Evolutionary conservation across 768 basidiomycete species (phyloP), one percentile per base, ranked within the genome.

Genomic region (Mycena metata): DNA sequence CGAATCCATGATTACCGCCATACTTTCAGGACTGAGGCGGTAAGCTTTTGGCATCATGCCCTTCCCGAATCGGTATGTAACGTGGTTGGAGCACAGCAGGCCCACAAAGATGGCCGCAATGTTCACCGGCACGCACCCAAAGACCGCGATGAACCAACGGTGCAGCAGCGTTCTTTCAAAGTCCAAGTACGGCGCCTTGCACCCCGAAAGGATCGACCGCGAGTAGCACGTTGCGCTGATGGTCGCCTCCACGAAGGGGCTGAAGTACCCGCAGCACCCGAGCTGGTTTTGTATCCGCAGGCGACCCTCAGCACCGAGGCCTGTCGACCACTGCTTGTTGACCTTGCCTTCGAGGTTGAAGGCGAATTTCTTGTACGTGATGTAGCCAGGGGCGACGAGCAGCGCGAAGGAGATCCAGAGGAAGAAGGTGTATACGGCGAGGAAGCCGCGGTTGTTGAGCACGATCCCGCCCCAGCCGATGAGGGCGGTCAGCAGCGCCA

Each of bases 401-500:
- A 90, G 73, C 1, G 80, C 86, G 70, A 91, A 86, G 64, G 84
- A 83, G 72, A 87, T 76, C 90, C 90, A 91, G 57, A 88, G 84
- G 49, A 88, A 71, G 74, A 90, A 89, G 68, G 89, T 80, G 77
- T 90, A 91, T 42, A 87, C 76, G 26, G 89, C 88, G 55, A 90
- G 84, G 82, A 91, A 90, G 86, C 80, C 60, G 81, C 94, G 92
- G 78, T 94, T 94, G 85, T 96, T 95, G 74, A 94, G 88, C 36
- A 96, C 83, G 76, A 95, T 89, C 35, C 94, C 94, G 26, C 93
- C 86, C 88, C 90, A 94, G 61, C 94, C 94, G 69, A 94, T 81
- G 67, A 93, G 72, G 42, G 91, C 86, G 39, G 93, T 91, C 69
- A 93, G 76, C 43, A 91, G 21, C 43, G 66, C 70, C 63, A 87